Conservation (phyloP, 345 rosid species). For the Corchorus capsularis region DNA sequence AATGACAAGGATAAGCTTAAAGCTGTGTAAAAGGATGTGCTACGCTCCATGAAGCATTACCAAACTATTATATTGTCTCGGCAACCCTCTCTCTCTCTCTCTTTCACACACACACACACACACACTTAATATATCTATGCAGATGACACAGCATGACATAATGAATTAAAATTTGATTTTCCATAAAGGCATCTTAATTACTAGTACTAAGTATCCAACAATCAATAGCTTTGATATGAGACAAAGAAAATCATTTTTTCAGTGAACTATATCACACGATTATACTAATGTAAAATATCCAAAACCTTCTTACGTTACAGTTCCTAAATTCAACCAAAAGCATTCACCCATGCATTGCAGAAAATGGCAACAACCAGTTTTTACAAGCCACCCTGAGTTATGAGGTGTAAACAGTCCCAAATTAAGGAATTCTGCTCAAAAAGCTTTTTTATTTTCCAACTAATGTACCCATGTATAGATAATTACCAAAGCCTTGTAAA, state of each 20-base stretch:
- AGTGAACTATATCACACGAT: not conserved
- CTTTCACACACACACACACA: not conserved
- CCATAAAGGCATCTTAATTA: not conserved
- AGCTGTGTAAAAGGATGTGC: not conserved
- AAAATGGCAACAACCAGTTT: not conserved
- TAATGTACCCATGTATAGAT: not conserved
- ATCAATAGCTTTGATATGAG: not conserved
- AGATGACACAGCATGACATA: not conserved
- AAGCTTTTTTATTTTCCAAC: not conserved
- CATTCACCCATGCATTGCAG: not conserved
- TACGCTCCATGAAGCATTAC: slow-evolving; percentile 4
- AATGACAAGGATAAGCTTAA: not conserved
- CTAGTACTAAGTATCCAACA: not conserved
- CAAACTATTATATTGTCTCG: not conserved
- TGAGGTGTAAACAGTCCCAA: not conserved
- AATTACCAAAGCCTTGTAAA: not conserved
- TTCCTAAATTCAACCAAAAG: too few species aligned
- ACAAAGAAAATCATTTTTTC: not conserved
- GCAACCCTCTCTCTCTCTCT: not conserved
- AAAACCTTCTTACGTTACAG: not conserved
- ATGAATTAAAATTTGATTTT: not conserved
- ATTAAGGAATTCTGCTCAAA: not conserved
- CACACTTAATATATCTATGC: not conserved
- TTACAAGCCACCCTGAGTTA: not conserved
- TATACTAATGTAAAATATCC: not conserved